A percentile compares a stretch with the other conserved stretches of the same genome.
These are phyloP conservation scores for Backusella circina DNA, from an alignment of 192 early-diverging fungal species.

Conservation along the genomic window DNA sequence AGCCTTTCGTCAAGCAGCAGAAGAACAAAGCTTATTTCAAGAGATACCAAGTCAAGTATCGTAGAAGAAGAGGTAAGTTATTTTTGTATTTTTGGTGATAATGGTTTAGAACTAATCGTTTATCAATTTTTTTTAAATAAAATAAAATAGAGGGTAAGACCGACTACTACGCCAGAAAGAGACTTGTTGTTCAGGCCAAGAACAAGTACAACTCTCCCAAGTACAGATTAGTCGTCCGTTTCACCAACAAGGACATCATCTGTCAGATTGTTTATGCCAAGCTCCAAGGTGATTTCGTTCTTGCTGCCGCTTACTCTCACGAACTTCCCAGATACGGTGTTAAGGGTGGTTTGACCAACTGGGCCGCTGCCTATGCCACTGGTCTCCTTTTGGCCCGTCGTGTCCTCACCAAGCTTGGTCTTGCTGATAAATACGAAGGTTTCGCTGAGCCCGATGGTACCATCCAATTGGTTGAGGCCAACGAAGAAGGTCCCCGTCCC, in stretches of 20 bases:
- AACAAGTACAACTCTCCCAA: conserved; percentile 99
- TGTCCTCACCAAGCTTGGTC: conserved; percentile 88
- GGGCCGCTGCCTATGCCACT: conserved; percentile 97
- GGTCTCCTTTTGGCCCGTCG: conserved; percentile 96
- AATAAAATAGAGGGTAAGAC: conserved; percentile 95
- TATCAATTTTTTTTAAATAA: background rate
- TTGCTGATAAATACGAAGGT: conserved; percentile 97
- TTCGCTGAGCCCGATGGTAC: conserved; percentile 87
- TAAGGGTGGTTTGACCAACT: conserved; percentile 99
- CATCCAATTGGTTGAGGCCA: conserved; percentile 79
- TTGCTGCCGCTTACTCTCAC: conserved; percentile 93
- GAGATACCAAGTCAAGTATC: conserved; percentile 99
- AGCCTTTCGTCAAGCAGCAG: conserved; percentile 39
- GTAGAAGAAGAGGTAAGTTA: conserved; percentile 95
- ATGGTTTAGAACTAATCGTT: background rate
- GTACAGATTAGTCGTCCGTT: conserved; percentile 98
- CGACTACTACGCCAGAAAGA: conserved; percentile 99
- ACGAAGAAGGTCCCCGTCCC: conserved; percentile 91
- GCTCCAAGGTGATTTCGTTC: conserved; percentile 94
- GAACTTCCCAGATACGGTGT: conserved; percentile 95
- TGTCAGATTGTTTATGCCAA: conserved; percentile 98
- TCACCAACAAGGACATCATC: conserved; percentile 98
- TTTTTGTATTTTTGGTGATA: background rate
- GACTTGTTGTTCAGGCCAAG: conserved; percentile 97
- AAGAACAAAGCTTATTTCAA: conserved; percentile 90